These are phyloP conservation scores for Arabidopsis arenosa DNA, from an alignment of 345 rosid genomes.

Conservation along the genomic window DNA sequence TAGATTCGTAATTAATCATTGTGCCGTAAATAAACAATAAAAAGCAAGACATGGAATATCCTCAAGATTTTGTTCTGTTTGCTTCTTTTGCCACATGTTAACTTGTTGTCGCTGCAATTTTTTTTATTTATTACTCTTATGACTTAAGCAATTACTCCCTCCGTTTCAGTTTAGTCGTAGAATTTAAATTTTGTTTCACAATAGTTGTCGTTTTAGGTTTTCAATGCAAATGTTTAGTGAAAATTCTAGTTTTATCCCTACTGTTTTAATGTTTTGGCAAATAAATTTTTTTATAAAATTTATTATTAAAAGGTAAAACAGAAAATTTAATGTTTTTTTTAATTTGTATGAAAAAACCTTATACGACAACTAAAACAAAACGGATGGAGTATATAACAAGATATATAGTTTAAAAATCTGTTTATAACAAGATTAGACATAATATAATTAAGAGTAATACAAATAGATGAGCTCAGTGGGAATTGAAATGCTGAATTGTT, in stretches of 20 bases:
- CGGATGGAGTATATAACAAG: no score
- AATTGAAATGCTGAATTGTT: neutral
- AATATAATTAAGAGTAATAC: conserved; percentile 28
- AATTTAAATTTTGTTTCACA: no score
- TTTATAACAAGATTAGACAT: neutral
- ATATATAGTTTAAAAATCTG: neutral
- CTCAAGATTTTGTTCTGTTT: conserved; percentile 43
- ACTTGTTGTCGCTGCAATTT: conserved; percentile 34
- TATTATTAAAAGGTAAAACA: no score
- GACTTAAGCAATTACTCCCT: conserved; percentile 1
- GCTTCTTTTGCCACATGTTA: conserved; percentile 49
- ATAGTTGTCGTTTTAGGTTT: no score
- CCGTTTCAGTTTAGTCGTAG: no score
- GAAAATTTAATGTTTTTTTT: no score
- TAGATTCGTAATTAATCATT: conserved; percentile 46
- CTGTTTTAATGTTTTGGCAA: no score
- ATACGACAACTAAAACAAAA: no score
- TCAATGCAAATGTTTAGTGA: no score
- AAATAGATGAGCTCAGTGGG: conserved; percentile 11
- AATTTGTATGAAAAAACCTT: no score
- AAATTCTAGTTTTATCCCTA: no score
- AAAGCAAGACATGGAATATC: conserved; percentile 47
- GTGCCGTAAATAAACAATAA: conserved; percentile 36
- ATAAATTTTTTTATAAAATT: no score
- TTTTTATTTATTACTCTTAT: neutral